Base-by-base conservation (phyloP, 2,329 filamentous ascomycete species). In the Mycosphaerella sp. region DNA sequence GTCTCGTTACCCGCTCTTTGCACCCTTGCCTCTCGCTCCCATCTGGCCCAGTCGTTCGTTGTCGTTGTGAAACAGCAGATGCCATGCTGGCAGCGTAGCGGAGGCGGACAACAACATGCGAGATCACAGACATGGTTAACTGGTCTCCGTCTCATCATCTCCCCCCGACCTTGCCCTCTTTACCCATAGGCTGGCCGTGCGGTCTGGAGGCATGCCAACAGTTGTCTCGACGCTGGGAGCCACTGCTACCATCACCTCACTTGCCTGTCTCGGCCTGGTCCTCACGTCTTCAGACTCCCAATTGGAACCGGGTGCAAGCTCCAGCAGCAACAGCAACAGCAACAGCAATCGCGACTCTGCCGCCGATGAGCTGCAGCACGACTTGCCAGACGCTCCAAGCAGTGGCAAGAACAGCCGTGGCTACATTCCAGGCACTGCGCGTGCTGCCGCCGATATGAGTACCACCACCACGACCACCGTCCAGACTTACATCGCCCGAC, bases 21-120 rank as follows among this genome's bases (percentile, higher is more conserved):
- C 25, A 41, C 25, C 28, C 36, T 41, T 41, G 36, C 34, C 14
- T 36, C 21, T 39, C 44, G 9, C 27, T 30, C 44, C 39, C 32
- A 21, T 14, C 28, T 17, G 35, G 21, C 34, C 44, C 44, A 39
- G 44, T 47, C 44, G 36, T 21, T 41, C 45, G 32, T 48, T 48
- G 45, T 48, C 45, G 37, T 48, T 32, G 45, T 48, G 45, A 48
- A 48, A 48, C 45, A 34, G 30, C 45, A 41, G 37, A 41, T 40
- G 37, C 45, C 36, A 48, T 48, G 45, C 45, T 21, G 44, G 35
- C 14, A 39, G 14, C n/a, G n/a, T n/a, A 39, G 36, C 14, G 36
- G 36, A 39, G n/a, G n/a, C 9, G 36, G n/a, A n/a, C 30, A 46
- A 34, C 44, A 36, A 6, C n/a, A 30, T 27, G 45, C 21, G 28